Percentiles rank a stretch among this genome's conserved stretches.
These are phyloP conservation scores for Sugiyamaella japonica DNA, from an alignment of 1,139 yeast genomes.

Conservation along the genomic window DNA sequence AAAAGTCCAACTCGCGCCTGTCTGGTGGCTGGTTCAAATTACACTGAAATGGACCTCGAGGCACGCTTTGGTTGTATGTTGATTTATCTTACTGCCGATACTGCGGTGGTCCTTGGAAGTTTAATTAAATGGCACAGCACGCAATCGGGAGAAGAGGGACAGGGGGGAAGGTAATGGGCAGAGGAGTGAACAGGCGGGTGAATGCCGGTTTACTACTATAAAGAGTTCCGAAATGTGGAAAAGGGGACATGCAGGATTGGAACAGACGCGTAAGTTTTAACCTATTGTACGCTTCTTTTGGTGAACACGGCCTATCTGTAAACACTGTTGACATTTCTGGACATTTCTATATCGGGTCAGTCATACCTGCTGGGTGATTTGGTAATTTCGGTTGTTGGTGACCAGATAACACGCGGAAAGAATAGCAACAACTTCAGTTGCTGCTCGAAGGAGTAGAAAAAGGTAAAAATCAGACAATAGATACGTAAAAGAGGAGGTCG, in stretches of 20 bases:
- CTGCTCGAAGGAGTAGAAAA: not conserved
- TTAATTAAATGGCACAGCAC: conserved; percentile 3
- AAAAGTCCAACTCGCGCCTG: not conserved
- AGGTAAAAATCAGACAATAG: not conserved
- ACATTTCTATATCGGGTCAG: conserved; percentile 6
- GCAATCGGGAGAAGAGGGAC: not conserved
- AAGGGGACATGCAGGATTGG: no score
- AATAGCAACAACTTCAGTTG: not conserved
- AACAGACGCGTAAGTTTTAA: no score
- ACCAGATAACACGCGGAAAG: conserved; percentile 7
- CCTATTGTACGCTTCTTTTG: not conserved
- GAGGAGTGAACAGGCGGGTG: not conserved
- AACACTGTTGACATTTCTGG: not conserved
- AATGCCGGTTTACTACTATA: not conserved
- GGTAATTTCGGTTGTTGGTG: conserved; percentile 3
- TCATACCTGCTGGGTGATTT: no score
- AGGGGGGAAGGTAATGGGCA: not conserved
- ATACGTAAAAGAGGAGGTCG: not conserved
- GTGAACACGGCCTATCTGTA: not conserved
- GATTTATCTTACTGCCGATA: not conserved
- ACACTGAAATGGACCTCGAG: not conserved
- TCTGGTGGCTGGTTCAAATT: not conserved
- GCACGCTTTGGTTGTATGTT: not conserved
- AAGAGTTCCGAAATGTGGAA: not conserved
- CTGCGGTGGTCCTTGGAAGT: conserved; percentile 5